phyloP scores from a whole-genome alignment of 169 alveolate genomes.

The Babesia bigemina region DNA sequence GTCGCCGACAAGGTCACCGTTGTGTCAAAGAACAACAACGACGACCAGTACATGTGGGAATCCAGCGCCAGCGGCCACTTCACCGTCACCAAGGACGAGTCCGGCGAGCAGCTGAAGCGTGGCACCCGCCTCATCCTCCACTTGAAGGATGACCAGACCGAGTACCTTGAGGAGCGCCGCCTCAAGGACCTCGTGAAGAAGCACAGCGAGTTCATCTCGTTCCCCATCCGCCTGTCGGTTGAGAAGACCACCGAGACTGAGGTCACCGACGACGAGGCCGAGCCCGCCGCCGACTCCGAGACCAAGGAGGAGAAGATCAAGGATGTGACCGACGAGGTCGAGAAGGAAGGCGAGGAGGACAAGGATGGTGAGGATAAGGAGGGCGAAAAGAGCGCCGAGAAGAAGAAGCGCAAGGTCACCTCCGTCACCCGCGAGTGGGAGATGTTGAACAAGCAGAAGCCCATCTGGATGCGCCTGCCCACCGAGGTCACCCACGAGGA shows the following conservation, averaged over 20 bases:
- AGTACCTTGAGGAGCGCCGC: conserved; percentile 96
- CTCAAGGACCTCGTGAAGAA: conserved; percentile 98
- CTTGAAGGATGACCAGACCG: conserved; percentile 96
- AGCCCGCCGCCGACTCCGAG: conserved; percentile 67
- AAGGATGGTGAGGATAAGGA: conserved; percentile 81
- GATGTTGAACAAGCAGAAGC: conserved; percentile 97
- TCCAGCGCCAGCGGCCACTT: conserved; percentile 98
- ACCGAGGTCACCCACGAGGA: conserved; percentile 98
- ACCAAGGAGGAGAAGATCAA: conserved; percentile 73
- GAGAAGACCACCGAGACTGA: conserved; percentile 98
- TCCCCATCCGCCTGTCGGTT: conserved; percentile 96
- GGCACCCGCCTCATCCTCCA: conserved; percentile 96
- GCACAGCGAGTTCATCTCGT: conserved; percentile 99
- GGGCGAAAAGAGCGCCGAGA: conserved; percentile 75
- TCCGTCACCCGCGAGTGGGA: conserved; percentile 97
- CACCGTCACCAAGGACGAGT: conserved; percentile 93
- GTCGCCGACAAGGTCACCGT: conserved; percentile 98
- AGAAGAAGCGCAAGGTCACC: conserved; percentile 97
- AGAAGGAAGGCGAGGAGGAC: conserved; percentile 65
- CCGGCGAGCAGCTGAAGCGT: conserved; percentile 87
- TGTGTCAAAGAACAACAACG: conserved; percentile 94
- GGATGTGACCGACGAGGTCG: conserved; percentile 61
- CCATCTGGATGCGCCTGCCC: conserved; percentile 99
- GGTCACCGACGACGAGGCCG: conserved; percentile 97
- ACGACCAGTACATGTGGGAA: conserved; percentile 98